Evolutionary conservation across 345 rosid species (phyloP), one percentile per base, ranked within the genome.

Genomic region (Abelmoschus esculentus): DNA sequence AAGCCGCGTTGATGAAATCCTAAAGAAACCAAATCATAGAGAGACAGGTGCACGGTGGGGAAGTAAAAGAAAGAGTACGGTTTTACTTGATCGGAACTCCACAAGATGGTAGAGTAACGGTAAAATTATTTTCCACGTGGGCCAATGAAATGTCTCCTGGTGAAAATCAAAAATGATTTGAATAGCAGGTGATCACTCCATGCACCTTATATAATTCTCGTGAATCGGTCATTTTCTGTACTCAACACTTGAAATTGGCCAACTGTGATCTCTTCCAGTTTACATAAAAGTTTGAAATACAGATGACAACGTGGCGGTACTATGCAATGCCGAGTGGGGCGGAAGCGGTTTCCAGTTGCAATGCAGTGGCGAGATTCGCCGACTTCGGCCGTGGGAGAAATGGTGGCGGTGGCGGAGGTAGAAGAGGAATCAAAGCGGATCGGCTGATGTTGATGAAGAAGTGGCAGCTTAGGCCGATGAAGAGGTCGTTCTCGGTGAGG

Each of bases 341-440:
- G 52, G 52, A 46, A n/a, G 52, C 52, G 15, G 15, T 46, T 46
- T 46, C 52, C 15, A 5, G 52, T 14, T 12, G 4, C 52, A 46
- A 71, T 59, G 73, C 73, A 58, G 40, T 71, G 58, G 74, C 83
- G 11, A 78, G 82, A 56, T 74, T 71, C 67, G 58, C 82, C 63
- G 72, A 67, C 17, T 40, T 57, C 66, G 73, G 80, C 72, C 72
- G 69, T 31, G 66, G 47, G 8, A 66, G 79, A 26, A 72, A 54
- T 58, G 65, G 38, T 5, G 69, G n/a, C n/a, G n/a, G n/a, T n/a
- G n/a, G n/a, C n/a, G n/a, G n/a, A n/a, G n/a, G n/a, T n/a, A n/a
- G n/a, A 22, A 28, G 69, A 18, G 56, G 47, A 50, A 46, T 62
- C 36, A 67, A 52, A 3, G 72, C 80, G 36, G 82, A 62, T 59